Conservation (phyloP, 108 stramenopile species). For the Stephanodiscus minutulus region DNA sequence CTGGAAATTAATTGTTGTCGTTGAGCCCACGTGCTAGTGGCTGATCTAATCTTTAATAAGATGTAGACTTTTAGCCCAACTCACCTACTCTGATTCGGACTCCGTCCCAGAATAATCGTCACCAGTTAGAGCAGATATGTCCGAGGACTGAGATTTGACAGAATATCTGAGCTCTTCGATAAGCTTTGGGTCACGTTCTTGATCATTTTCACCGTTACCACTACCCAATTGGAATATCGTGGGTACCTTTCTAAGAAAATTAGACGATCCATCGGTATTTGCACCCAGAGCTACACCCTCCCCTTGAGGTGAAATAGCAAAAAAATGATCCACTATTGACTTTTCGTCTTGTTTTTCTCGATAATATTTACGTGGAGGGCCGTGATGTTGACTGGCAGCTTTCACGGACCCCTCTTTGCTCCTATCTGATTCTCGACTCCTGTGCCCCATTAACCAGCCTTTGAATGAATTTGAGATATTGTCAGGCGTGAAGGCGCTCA, state of each 20-base stretch:
- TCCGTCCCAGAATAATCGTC: neutral
- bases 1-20: too few species aligned
- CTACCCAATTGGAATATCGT: slow-evolving; percentile 28
- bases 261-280: neutral
- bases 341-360: neutral
- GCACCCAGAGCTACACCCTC: neutral
- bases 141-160: neutral
- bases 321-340: neutral
- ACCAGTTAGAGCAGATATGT: neutral
- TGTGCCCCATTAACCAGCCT: neutral
- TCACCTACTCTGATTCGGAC: neutral
- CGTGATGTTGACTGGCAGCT: neutral
- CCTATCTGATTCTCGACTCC: neutral
- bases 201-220: neutral
- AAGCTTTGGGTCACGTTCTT: neutral
- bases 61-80: too few species aligned
- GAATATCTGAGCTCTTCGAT: neutral
- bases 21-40: too few species aligned
- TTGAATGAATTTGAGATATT: neutral
- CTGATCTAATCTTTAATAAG: too few species aligned
- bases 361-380: neutral
- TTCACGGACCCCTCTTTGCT: neutral
- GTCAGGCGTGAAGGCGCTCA: too few species aligned
- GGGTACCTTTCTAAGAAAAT: slow-evolving; percentile 15
- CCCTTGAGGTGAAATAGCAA: neutral